Evolutionary conservation across 176 grass and related monocot genomes (phyloP).

Genomic region (Olyra latifolia): DNA sequence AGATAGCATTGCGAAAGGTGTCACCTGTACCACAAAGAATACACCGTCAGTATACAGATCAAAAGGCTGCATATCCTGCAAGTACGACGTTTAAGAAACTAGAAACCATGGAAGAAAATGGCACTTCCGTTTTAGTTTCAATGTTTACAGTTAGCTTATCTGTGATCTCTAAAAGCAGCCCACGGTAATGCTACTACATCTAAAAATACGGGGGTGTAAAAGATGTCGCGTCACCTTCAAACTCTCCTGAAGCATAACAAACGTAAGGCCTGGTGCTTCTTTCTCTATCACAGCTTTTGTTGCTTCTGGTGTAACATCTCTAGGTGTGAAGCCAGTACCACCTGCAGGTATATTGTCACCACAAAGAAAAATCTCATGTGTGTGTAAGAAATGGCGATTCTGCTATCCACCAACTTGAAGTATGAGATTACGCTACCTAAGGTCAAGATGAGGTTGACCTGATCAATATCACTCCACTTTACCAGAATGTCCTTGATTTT

Average conservation of each 20-base stretch:
- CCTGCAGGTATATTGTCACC: slow-evolving; percentile 44
- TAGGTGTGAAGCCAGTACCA: slow-evolving; percentile 90
- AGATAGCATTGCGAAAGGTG: slow-evolving; percentile 92
- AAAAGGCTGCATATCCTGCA: background rate
- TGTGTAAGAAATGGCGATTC: slow-evolving; percentile 5
- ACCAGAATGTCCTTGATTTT: slow-evolving; percentile 71
- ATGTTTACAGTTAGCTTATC: background rate
- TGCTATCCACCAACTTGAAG: background rate
- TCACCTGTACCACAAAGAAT: slow-evolving; percentile 48
- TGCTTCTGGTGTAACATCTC: slow-evolving; percentile 88
- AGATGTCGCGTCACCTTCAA: slow-evolving; percentile 59
- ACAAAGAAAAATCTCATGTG: slow-evolving; percentile 3
- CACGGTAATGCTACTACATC: background rate
- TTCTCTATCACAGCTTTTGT: slow-evolving; percentile 87
- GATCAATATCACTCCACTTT: slow-evolving; percentile 68
- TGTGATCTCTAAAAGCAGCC: background rate
- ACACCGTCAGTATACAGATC: background rate
- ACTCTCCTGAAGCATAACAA: slow-evolving; percentile 91
- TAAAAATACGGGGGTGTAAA: background rate
- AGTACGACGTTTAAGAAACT: background rate
- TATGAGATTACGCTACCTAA: slow-evolving; percentile 54
- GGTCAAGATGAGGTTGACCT: slow-evolving; percentile 81
- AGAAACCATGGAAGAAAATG: background rate
- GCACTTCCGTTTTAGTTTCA: background rate
- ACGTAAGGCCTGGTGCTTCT: slow-evolving; percentile 77